Evolutionary conservation across 2,329 filamentous ascomycete species (phyloP), one percentile per base, ranked within the genome.

Genomic region (Penicillium sclerotigenum): DNA sequence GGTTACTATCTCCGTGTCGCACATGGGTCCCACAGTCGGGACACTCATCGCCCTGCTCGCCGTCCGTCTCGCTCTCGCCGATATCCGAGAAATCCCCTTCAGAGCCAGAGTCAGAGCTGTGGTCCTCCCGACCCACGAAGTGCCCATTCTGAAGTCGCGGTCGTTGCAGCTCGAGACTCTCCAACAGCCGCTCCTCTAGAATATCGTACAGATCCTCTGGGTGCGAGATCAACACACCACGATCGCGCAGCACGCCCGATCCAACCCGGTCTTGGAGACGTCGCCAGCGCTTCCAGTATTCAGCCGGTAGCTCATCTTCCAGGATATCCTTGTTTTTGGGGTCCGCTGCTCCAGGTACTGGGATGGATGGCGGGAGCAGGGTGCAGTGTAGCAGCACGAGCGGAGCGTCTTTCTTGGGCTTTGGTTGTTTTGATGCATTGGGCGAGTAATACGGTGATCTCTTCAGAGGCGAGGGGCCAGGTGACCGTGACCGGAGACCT

Each of bases 181-280:
- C 83, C 33, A 87, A 63, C 8, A 87, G 71, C 36, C 83, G 74
- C 64, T 87, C 84, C 66, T 87, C 84, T 2, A 87, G 75, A 31
- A 87, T 65, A 52, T 86, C 84, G 62, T 85, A 87, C 55, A 85
- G 80, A 48, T 85, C 83, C 56, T 80, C 73, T 1, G 84, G 84
- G 66, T 87, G 84, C 1, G 82, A 80, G n/a, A 87, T 83, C 53
- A 87, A 73, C 16, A 87, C 75, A 0, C 82, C 84, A 14, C 84
- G 76, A 40, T 81, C 74, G 68, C 81, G 77, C n/a, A 86, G 72
- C 36, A 83, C 79, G 2, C 80, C 79, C 5, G 81, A 80, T 0
- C 69, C 73, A 38, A 71, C 72, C 59, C 83, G 84, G 52, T 83
- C 81, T 58, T 79, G 78, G 13, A 87, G 68, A 3, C 83, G 65